Evolutionary conservation across 208 protist genomes (phyloP), one percentile per base, ranked within the genome.

Genomic region (Leishmania lainsoni): DNA sequence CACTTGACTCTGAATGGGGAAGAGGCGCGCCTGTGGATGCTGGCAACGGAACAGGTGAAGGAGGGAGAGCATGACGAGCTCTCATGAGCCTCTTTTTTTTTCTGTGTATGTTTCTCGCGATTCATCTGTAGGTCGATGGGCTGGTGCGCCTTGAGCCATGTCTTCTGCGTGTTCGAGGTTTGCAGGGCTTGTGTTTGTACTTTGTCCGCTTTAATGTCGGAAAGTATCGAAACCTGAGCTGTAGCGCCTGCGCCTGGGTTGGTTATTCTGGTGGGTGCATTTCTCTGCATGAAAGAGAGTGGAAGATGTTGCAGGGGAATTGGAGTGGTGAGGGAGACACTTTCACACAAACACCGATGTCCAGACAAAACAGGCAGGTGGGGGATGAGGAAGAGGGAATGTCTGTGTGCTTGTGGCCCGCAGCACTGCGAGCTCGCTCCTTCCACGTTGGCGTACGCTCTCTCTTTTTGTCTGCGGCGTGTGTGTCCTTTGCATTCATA

Each of bases 1-100:
- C 5, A 1, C 42, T 32, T 35, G 8, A 29, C 29, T 49, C 3
- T 49, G 66, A 12, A 42, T 39, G 16, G 2, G n/a, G 32, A 0
- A 10, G 17, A 6, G 32, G 66, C 66, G 10, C 66, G 32, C 20
- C 17, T 17, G 12, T 49, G 35, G n/a, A 45, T 22, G 66, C 9
- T 32, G 22, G 66, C 66, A 39, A 1, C 22, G n/a, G 39, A 9
- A 1, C 35, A 71, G 14, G 29, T 9, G 14, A 6, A 58, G 16
- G 5, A 10, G 16, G 51, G n/a, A 70, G n/a, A 79, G 51, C 75
- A 52, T 49, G 39, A 58, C 79, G 74, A 45, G 79, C 54, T 5
- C 17, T 6, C 32, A 6, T 42, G 48, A 39, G 35, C 35, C 35
- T 39, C 35, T 35, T 76, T 66, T 17, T 22, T 69, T 42, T 9